These are phyloP conservation scores for Suillus luteus DNA, from an alignment of 768 basidiomycete genomes.

Conservation along the genomic window DNA sequence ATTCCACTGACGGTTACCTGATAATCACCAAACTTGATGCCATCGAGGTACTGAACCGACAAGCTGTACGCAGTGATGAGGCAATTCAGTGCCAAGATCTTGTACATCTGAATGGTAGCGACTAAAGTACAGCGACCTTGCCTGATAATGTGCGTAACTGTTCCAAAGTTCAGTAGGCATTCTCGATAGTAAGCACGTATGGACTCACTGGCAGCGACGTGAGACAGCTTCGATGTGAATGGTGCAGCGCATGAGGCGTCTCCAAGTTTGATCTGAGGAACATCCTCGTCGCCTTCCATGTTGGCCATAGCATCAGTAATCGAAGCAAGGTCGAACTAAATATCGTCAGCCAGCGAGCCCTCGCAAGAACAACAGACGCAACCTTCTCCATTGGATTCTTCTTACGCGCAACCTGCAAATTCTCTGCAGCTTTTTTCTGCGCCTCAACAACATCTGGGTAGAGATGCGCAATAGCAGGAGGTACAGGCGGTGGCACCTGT, in stretches of 20 bases:
- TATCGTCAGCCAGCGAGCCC: constrained; percentile 21
- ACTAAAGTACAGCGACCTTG: constrained; percentile 99
- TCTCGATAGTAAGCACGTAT: neutral
- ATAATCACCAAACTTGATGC: constrained; percentile 99
- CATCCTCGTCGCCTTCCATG: constrained; percentile 93
- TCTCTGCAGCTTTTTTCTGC: constrained; percentile 76
- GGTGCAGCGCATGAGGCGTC: constrained; percentile 99
- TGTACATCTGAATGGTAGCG: constrained; percentile 99
- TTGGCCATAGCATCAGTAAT: constrained; percentile 88
- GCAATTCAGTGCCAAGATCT: constrained; percentile 96
- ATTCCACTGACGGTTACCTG: constrained; percentile 93
- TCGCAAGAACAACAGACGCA: constrained; percentile 19
- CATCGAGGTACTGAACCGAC: constrained; percentile 96
- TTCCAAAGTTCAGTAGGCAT: constrained; percentile 6
- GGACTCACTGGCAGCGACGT: constrained; percentile 89
- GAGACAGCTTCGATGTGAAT: constrained; percentile 97
- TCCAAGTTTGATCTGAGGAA: constrained; percentile 98
- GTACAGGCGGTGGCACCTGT: constrained; percentile 92
- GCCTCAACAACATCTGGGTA: constrained; percentile 91
- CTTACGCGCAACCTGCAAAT: constrained; percentile 65
- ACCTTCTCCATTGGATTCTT: constrained; percentile 93
- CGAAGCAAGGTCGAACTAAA: constrained; percentile 71
- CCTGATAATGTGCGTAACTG: constrained; percentile 95
- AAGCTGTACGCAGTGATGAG: constrained; percentile 98
- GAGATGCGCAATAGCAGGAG: constrained; percentile 80